Evolutionary conservation across 345 rosid genomes (phyloP).

Genomic region (Rubroshorea leprosula): DNA sequence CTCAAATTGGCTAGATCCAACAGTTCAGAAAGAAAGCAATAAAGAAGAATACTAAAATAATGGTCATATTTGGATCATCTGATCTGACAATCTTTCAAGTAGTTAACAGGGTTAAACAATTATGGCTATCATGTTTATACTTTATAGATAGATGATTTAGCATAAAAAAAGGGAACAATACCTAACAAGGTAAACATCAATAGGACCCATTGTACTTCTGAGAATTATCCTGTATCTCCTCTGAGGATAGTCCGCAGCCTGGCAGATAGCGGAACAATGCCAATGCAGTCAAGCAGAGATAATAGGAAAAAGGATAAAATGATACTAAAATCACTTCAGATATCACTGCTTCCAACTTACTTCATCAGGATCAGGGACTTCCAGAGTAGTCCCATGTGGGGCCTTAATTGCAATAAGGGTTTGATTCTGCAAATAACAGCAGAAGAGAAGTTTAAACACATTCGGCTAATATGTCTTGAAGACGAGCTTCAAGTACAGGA

Average conservation of each 20-base stretch:
- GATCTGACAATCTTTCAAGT: background rate
- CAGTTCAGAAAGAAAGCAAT: conserved; percentile 6
- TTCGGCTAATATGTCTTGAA: too few relatives aligned
- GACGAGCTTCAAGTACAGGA: background rate
- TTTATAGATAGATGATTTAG: background rate
- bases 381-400: conserved; percentile 96
- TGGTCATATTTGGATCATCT: conserved; percentile 5
- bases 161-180: conserved; percentile 19
- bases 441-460: conserved; percentile 17
- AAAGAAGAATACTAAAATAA: conserved; percentile 7
- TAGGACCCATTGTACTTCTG: conserved; percentile 96
- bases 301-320: conserved; percentile 13
- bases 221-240: conserved; percentile 92
- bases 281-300: conserved; percentile 22
- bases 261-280: conserved; percentile 21
- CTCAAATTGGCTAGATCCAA: conserved; percentile 67
- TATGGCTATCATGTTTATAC: conserved; percentile 2
- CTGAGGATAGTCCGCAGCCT: conserved; percentile 74
- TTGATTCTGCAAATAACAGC: conserved; percentile 59
- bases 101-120: conserved; percentile 2
- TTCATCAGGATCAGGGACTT: conserved; percentile 94
- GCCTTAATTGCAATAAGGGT: conserved; percentile 96
- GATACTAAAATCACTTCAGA: background rate
- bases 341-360: conserved; percentile 36
- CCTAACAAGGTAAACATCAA: conserved; percentile 96